A percentile compares a stretch with the other conserved stretches of the same genome.
phyloP scores from a whole-genome alignment of 1,284 basidiomycete genomes.

The Sanghuangporus weigelae region DNA sequence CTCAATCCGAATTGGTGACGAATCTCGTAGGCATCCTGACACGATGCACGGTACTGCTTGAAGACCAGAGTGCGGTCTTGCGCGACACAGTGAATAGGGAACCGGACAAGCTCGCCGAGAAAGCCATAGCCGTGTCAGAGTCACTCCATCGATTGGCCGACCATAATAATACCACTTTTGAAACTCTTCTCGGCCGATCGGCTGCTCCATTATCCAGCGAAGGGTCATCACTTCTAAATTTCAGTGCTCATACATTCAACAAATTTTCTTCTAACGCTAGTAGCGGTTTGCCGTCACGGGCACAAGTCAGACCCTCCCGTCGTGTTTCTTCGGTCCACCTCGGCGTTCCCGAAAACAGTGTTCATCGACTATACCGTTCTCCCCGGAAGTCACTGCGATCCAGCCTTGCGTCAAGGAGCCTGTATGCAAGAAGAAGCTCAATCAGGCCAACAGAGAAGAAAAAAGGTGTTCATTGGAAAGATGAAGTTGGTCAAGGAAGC shows the following conservation, averaged over 20 bases:
- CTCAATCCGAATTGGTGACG: conserved; percentile 67
- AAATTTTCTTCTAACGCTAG: conserved; percentile 31
- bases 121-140: conserved; percentile 40
- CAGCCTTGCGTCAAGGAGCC: conserved; percentile 42
- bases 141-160: conserved; percentile 53
- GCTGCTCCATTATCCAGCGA: conserved; percentile 45
- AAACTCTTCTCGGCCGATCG: conserved; percentile 57
- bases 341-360: conserved; percentile 30
- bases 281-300: conserved; percentile 40
- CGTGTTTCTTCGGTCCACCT: conserved; percentile 48
- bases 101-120: conserved; percentile 34
- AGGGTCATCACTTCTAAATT: conserved; percentile 39
- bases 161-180: conserved; percentile 64
- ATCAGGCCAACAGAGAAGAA: conserved; percentile 57
- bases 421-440: conserved; percentile 42
- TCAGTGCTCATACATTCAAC: conserved; percentile 36
- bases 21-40: conserved; percentile 75
- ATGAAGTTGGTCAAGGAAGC: conserved; percentile 80
- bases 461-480: conserved; percentile 87
- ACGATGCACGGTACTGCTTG: conserved; percentile 68
- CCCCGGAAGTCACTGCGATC: conserved; percentile 69
- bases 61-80: conserved; percentile 58
- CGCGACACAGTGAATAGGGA: conserved; percentile 40
- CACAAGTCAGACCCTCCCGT: conserved; percentile 34
- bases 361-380: conserved; percentile 36